A percentile compares a stretch with the other conserved stretches of the same genome.
Conservation (phyloP, 805 yeast species). For the Kluyveromyces wickerhamii region DNA sequence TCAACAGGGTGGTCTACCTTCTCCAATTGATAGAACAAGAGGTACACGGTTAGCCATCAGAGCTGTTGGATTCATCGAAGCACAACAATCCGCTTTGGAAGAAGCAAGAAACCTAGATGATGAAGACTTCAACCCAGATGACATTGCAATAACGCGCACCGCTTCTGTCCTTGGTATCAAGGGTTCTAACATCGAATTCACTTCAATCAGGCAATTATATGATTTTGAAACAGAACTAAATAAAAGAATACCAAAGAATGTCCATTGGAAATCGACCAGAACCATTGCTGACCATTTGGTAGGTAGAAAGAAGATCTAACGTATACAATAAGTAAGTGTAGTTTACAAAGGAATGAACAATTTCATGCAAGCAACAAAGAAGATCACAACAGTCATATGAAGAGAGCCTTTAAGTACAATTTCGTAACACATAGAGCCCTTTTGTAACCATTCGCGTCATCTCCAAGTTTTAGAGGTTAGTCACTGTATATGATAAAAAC, state of each 20-base stretch:
- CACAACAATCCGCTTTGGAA: constrained; percentile 20
- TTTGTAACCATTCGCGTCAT: no score
- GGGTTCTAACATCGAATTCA: constrained; percentile 66
- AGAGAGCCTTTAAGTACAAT: no score
- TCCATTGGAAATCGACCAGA: constrained; percentile 74
- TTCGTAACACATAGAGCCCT: no score
- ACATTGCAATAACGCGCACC: constrained; percentile 37
- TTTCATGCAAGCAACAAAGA: no score
- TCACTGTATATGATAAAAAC: no score
- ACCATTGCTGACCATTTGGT: constrained; percentile 79
- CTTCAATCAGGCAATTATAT: constrained; percentile 67
- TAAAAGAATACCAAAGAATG: constrained; percentile 79
- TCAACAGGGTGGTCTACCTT: constrained; percentile 75
- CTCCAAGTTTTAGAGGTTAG: no score
- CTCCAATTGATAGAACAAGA: constrained; percentile 68
- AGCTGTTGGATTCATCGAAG: constrained; percentile 62
- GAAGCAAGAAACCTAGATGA: constrained; percentile 28
- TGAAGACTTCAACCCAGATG: constrained; percentile 21
- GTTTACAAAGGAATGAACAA: no score
- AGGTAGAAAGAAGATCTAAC: constrained; percentile 45
- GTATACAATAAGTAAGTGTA: no score
- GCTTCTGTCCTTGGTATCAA: constrained; percentile 81
- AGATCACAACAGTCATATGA: no score
- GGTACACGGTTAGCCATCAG: constrained; percentile 65
- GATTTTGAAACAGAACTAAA: constrained; percentile 79